Conservation (phyloP, 208 protist species). For the Strigomonas culicis region DNA sequence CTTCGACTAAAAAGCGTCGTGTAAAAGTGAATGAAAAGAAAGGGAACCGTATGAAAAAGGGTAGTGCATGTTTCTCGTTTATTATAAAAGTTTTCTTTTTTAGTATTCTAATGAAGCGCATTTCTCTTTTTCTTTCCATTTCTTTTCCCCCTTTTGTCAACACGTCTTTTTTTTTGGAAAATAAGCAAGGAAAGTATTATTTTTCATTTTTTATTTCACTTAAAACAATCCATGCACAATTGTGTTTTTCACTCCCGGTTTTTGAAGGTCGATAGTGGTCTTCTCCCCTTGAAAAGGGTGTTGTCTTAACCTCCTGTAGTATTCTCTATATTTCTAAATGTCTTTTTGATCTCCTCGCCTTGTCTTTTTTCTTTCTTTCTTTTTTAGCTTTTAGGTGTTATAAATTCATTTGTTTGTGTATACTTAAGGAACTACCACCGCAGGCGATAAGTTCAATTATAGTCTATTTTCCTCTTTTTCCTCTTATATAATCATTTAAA, state of each 20-base stretch:
- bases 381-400: slow-evolving; percentile 3
- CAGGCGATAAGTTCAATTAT: too few relatives aligned
- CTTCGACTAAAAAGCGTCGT: too few relatives aligned
- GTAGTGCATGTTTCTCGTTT: not conserved
- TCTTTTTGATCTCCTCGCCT: too few relatives aligned
- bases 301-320: too few relatives aligned
- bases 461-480: slow-evolving; percentile 1
- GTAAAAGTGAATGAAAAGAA: too few relatives aligned
- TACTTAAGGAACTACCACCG: slow-evolving; percentile 3
- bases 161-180: slow-evolving; percentile 5
- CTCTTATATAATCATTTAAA: slow-evolving; percentile 14
- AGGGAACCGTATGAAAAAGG: not conserved
- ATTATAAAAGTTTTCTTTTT: not conserved
- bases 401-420: not conserved
- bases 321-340: too few relatives aligned
- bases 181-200: too few relatives aligned
- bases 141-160: not conserved
- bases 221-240: too few relatives aligned
- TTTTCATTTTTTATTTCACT: slow-evolving; percentile 2
- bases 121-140: not conserved
- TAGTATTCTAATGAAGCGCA: not conserved
- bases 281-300: too few relatives aligned
- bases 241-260: too few relatives aligned
- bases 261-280: too few relatives aligned
- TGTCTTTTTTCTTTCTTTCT: slow-evolving; percentile 7